phyloP scores from a whole-genome alignment of 1,284 basidiomycete genomes.

The Porodaedalea pini region DNA sequence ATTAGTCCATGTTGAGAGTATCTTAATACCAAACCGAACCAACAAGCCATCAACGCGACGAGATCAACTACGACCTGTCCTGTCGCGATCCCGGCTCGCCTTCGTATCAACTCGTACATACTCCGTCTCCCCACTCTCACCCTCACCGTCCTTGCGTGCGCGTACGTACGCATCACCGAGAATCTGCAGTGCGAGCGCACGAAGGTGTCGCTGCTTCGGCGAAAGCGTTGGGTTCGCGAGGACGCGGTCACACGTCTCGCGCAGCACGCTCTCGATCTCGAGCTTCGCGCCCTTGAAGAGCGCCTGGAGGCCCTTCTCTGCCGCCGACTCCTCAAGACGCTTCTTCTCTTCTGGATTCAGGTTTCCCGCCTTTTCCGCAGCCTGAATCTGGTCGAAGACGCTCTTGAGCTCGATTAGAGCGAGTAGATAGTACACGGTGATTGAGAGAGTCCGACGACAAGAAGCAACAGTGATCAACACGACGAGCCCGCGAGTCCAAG shows the following conservation, averaged over 20 bases:
- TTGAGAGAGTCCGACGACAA: too few relatives aligned
- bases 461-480: too few relatives aligned
- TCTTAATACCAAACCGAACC: neutral
- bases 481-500: too few relatives aligned
- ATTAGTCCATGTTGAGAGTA: too few relatives aligned
- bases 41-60: neutral
- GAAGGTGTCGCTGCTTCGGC: slow-evolving; percentile 62
- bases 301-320: slow-evolving; percentile 92
- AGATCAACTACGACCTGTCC: neutral
- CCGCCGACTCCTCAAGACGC: slow-evolving; percentile 92
- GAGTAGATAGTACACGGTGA: too few relatives aligned
- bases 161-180: slow-evolving; percentile 72
- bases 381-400: slow-evolving; percentile 94
- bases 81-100: slow-evolving; percentile 44
- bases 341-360: slow-evolving; percentile 83
- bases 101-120: slow-evolving; percentile 83
- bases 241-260: slow-evolving; percentile 90
- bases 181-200: slow-evolving; percentile 81
- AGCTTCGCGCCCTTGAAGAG: slow-evolving; percentile 96
- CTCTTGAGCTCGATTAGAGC: slow-evolving; percentile 89
- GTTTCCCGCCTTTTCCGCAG: slow-evolving; percentile 85
- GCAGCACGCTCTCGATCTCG: slow-evolving; percentile 90
- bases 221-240: slow-evolving; percentile 56
- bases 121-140: slow-evolving; percentile 57
- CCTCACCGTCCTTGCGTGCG: slow-evolving; percentile 66